Conservation (phyloP, 805 yeast species). For the Zygosaccharomyces gambellarensis region DNA sequence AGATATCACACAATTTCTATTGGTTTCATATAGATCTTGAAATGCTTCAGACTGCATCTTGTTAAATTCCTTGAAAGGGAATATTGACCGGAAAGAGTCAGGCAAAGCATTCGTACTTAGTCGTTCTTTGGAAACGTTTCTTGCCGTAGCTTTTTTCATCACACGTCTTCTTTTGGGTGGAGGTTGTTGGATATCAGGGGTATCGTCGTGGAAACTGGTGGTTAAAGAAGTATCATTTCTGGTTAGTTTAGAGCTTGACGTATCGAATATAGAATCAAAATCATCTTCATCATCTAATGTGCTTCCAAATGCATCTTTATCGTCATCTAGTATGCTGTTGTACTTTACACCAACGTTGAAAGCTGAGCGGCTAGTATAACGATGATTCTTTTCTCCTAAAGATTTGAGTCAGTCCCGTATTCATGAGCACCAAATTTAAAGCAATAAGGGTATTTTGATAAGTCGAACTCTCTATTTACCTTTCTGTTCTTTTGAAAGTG, state of each 20-base stretch:
- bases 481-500: not conserved
- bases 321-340: conserved; percentile 26
- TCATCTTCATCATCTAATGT: conserved; percentile 2
- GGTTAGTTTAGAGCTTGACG: not conserved
- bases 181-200: not conserved
- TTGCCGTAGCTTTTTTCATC: conserved; percentile 4
- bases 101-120: conserved; percentile 32
- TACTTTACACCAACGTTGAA: conserved; percentile 20
- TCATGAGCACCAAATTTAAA: not conserved
- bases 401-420: not conserved
- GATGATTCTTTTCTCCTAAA: not conserved
- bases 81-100: conserved; percentile 32
- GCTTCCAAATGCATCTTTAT: conserved; percentile 7
- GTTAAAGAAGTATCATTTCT: not conserved
- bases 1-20: conserved; percentile 43
- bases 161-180: conserved; percentile 5
- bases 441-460: not conserved
- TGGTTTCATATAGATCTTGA: conserved; percentile 32
- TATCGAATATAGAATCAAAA: conserved; percentile 4
- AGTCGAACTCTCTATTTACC: not conserved
- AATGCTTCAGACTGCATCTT: conserved; percentile 49
- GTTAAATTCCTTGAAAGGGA: conserved; percentile 35
- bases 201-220: conserved; percentile 1
- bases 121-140: not conserved
- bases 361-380: conserved; percentile 15